Percentiles rank a stretch among this genome's conserved stretches.
phyloP scores from a whole-genome alignment of 2,329 filamentous ascomycete genomes.

The Fusarium irregulare region DNA sequence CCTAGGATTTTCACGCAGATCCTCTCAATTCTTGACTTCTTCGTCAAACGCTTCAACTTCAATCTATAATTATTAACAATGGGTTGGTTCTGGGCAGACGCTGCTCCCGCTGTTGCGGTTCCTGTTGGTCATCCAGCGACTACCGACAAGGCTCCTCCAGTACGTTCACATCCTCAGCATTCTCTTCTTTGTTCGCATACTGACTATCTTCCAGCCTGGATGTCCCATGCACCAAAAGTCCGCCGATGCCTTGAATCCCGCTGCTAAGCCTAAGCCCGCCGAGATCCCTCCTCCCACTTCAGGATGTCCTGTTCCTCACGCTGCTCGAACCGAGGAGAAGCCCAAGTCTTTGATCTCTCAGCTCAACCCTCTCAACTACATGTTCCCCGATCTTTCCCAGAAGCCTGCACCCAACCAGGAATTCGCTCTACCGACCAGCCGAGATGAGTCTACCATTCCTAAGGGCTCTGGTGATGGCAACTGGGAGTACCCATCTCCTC shows the following conservation, averaged over 20 bases:
- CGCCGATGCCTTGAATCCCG: conserved; percentile 58
- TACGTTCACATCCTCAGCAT: conserved; percentile 35
- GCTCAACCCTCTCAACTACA: conserved; percentile 86
- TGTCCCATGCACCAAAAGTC: conserved; percentile 70
- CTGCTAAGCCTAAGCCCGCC: conserved; percentile 42
- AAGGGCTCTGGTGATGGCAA: conserved; percentile 80
- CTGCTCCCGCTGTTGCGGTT: conserved; percentile 51
- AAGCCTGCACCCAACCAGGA: conserved; percentile 78
- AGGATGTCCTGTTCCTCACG: conserved; percentile 59
- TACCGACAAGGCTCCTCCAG: conserved; percentile 49
- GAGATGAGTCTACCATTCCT: conserved; percentile 92
- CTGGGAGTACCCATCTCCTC: conserved; percentile 98
- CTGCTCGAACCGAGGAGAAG: conserved; percentile 48
- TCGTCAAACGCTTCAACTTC: background rate
- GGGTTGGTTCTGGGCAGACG: conserved; percentile 74
- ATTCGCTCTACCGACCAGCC: conserved; percentile 78
- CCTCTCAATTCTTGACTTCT: background rate
- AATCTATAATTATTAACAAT: conserved; percentile 51
- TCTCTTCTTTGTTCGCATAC: conserved; percentile 1
- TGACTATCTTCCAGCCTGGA: conserved; percentile 55
- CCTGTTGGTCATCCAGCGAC: conserved; percentile 50
- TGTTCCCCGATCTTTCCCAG: conserved; percentile 90
- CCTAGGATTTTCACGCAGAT: background rate
- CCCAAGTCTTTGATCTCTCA: conserved; percentile 64
- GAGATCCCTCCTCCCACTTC: conserved; percentile 38